Conservation (phyloP, 768 basidiomycete genomes). For the Lactarius akahatsu region DNA sequence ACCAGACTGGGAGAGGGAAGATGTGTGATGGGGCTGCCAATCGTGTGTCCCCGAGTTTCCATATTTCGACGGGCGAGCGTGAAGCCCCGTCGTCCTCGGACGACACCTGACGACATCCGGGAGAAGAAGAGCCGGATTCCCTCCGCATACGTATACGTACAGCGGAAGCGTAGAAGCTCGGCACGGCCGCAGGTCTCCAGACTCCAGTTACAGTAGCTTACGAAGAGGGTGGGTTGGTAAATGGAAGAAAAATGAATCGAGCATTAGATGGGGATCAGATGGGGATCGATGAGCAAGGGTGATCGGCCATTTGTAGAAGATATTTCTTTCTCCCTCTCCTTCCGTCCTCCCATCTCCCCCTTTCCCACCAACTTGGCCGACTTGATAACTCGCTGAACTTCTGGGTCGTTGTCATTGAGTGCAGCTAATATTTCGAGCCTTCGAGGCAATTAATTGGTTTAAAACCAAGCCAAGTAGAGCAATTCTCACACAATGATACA, state of each 20-base stretch:
- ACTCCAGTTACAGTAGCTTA: background rate
- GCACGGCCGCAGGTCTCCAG: slow-evolving; percentile 1
- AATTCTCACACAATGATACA: background rate
- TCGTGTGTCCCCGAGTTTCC: slow-evolving; percentile 24
- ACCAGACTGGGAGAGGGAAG: slow-evolving; percentile 10
- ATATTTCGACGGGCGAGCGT: slow-evolving; percentile 9
- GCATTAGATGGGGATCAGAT: background rate
- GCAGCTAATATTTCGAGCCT: background rate
- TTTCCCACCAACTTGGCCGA: background rate
- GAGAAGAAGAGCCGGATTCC: slow-evolving; percentile 20
- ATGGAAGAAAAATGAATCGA: background rate
- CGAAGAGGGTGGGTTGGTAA: background rate
- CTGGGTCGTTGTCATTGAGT: background rate
- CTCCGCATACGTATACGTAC: slow-evolving; percentile 4
- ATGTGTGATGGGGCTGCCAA: slow-evolving; percentile 19
- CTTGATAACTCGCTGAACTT: background rate
- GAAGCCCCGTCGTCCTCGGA: slow-evolving; percentile 27
- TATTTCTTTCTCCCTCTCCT: background rate
- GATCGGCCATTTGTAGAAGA: background rate
- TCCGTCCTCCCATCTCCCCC: background rate
- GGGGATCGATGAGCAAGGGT: background rate
- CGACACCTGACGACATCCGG: slow-evolving; percentile 23
- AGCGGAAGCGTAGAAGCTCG: slow-evolving; percentile 15
- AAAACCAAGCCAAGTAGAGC: background rate
- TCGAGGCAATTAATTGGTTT: background rate